phyloP scores from a whole-genome alignment of 495 filamentous ascomycete species.

The Penicillium nucicola region DNA sequence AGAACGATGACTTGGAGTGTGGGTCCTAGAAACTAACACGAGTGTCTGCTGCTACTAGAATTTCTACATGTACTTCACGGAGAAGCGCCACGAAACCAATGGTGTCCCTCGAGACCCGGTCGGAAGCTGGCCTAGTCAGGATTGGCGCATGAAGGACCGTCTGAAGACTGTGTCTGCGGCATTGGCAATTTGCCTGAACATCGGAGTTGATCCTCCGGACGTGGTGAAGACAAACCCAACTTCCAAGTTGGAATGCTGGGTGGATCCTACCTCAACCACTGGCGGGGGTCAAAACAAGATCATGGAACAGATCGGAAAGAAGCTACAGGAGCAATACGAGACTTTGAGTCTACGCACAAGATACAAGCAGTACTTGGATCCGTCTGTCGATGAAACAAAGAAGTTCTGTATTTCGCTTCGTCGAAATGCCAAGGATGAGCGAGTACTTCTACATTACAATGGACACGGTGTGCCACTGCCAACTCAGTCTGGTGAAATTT shows the following conservation, averaged over 20 bases:
- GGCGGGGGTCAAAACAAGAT: conserved; percentile 69
- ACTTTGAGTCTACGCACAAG: conserved; percentile 88
- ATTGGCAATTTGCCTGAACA: conserved; percentile 90
- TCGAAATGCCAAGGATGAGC: conserved; percentile 89
- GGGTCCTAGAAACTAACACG: conserved; percentile 9
- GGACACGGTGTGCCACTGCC: conserved; percentile 98
- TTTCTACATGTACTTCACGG: conserved; percentile 99
- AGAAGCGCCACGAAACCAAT: conserved; percentile 95
- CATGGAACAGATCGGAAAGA: conserved; percentile 92
- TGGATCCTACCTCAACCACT: conserved; percentile 77
- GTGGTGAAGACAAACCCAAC: conserved; percentile 91
- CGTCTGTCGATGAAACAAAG: conserved; percentile 94
- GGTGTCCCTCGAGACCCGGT: conserved; percentile 75
- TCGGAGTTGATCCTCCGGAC: conserved; percentile 95
- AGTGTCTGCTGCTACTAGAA: conserved; percentile 23
- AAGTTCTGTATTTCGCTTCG: conserved; percentile 88
- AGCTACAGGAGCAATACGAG: conserved; percentile 92
- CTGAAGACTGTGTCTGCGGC: conserved; percentile 96
- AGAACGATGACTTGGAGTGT: conserved; percentile 11
- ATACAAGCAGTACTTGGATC: conserved; percentile 95
- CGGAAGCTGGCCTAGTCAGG: conserved; percentile 64
- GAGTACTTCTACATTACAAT: conserved; percentile 96
- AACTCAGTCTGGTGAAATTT: conserved; percentile 93
- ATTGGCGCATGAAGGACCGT: conserved; percentile 96
- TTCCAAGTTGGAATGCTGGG: conserved; percentile 94